Conservation (phyloP, 1,284 basidiomycete genomes). For the Austroboletus olivaceoglutinosus region DNA sequence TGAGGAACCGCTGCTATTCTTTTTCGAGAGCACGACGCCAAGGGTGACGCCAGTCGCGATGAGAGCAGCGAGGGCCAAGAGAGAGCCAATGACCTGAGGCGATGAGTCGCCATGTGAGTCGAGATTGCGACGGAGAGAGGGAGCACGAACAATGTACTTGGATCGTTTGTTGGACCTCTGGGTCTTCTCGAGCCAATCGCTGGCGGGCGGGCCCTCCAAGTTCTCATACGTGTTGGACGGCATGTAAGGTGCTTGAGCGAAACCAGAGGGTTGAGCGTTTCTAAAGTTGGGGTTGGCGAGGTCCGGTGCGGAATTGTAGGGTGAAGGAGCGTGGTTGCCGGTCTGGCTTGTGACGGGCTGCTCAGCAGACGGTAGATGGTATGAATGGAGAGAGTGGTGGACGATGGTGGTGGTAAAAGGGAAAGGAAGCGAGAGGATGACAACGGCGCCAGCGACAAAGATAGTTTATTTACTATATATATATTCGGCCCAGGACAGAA, state of each 20-base stretch:
- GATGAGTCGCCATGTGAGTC: neutral
- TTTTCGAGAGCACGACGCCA: slow-evolving; percentile 36
- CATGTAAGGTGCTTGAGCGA: slow-evolving; percentile 32
- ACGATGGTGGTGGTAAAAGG: neutral
- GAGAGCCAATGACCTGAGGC: slow-evolving; percentile 34
- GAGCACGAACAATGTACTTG: slow-evolving; percentile 32
- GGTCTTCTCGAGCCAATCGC: slow-evolving; percentile 33
- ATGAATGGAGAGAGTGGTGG: too few species aligned
- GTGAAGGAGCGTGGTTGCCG: slow-evolving; percentile 31
- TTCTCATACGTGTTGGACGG: slow-evolving; percentile 25
- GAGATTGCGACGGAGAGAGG: neutral
- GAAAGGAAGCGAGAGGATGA: neutral
- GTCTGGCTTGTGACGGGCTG: slow-evolving; percentile 26
- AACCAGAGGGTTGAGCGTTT: slow-evolving; percentile 22
- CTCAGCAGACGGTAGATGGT: slow-evolving; percentile 15
- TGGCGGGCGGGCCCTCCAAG: slow-evolving; percentile 27
- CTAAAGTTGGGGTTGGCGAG: slow-evolving; percentile 24
- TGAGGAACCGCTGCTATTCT: slow-evolving; percentile 13
- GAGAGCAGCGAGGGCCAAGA: slow-evolving; percentile 27
- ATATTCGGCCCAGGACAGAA: neutral
- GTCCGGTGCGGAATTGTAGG: slow-evolving; percentile 17
- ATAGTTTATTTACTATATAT: slow-evolving; percentile 13
- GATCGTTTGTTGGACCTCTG: slow-evolving; percentile 30
- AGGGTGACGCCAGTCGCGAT: slow-evolving; percentile 30
- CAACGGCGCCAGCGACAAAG: neutral